These are phyloP conservation scores for Leccinum pellstonianum DNA, from an alignment of 768 basidiomycete genomes.

Conservation along the genomic window DNA sequence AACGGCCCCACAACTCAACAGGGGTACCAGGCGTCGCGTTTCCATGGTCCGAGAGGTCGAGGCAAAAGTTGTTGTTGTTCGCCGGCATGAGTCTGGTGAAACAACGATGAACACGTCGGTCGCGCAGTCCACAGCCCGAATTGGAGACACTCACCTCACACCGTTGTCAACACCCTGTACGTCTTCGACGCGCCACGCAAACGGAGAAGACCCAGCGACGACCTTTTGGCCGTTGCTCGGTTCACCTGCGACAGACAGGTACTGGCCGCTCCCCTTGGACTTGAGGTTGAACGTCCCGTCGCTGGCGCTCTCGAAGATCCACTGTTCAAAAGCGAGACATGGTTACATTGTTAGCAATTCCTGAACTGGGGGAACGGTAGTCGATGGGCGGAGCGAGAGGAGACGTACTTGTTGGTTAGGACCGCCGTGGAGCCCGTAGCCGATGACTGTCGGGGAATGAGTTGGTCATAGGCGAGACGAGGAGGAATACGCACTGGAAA, in stretches of 20 bases:
- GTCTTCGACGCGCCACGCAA: conserved; percentile 54
- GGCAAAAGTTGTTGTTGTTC: conserved; percentile 37
- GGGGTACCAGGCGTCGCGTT: conserved; percentile 43
- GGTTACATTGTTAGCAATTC: not conserved
- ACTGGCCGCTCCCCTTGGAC: conserved; percentile 36
- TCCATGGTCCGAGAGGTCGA: conserved; percentile 51
- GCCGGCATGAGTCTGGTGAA: conserved; percentile 44
- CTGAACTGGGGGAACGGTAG: not conserved
- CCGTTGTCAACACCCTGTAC: conserved; percentile 32
- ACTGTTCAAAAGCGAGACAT: conserved; percentile 36
- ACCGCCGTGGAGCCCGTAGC: conserved; percentile 42
- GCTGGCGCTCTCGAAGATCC: conserved; percentile 38
- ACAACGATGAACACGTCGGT: not conserved
- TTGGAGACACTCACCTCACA: conserved; percentile 41
- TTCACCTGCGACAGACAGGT: conserved; percentile 37
- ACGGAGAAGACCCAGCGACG: conserved; percentile 36
- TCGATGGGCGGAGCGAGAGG: not conserved
- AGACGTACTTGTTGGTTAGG: conserved; percentile 49
- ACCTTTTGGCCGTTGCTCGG: conserved; percentile 39
- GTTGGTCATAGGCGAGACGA: not conserved
- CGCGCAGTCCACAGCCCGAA: not conserved
- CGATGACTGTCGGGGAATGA: conserved; percentile 41
- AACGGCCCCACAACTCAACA: conserved; percentile 48
- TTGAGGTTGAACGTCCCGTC: conserved; percentile 41
- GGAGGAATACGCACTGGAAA: conserved; percentile 37